Conservation (phyloP, 129 eudicot genomes). For the Scalesia atractyloides region DNA sequence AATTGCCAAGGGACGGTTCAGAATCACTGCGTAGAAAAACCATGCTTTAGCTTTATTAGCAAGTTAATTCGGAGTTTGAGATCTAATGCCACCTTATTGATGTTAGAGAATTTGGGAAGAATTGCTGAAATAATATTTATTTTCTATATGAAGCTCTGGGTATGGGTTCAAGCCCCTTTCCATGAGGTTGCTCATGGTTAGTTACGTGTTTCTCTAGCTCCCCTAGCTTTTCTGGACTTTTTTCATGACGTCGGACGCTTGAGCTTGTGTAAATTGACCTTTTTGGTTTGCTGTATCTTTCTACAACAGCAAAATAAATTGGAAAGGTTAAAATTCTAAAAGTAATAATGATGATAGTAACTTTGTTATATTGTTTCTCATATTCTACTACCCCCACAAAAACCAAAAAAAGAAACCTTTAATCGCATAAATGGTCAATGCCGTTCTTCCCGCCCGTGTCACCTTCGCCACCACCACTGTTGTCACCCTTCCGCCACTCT, state of each 20-base stretch:
- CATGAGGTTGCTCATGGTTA: conserved; percentile 5
- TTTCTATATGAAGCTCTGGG: conserved; percentile 4
- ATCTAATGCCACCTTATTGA: conserved; percentile 14
- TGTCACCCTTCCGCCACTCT: no score
- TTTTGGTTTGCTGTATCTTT: background rate
- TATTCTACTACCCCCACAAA: no score
- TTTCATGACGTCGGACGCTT: conserved; percentile 1
- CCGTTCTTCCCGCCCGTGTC: no score
- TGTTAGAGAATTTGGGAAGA: conserved; percentile 16
- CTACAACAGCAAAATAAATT: background rate
- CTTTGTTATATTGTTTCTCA: no score
- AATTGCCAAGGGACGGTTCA: conserved; percentile 82
- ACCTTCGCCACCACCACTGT: no score
- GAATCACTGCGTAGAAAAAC: conserved; percentile 71
- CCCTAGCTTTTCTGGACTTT: background rate
- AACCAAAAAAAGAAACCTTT: no score
- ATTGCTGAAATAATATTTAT: background rate
- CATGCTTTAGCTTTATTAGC: conserved; percentile 6
- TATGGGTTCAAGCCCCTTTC: background rate
- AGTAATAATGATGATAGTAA: no score
- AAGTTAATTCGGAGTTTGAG: conserved; percentile 16
- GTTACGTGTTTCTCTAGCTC: background rate
- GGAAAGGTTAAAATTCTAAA: no score
- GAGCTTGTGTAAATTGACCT: background rate
- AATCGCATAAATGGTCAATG: no score